Conservation (phyloP, 2,329 filamentous ascomycete genomes). For the Penicillium sclerotiorum region DNA sequence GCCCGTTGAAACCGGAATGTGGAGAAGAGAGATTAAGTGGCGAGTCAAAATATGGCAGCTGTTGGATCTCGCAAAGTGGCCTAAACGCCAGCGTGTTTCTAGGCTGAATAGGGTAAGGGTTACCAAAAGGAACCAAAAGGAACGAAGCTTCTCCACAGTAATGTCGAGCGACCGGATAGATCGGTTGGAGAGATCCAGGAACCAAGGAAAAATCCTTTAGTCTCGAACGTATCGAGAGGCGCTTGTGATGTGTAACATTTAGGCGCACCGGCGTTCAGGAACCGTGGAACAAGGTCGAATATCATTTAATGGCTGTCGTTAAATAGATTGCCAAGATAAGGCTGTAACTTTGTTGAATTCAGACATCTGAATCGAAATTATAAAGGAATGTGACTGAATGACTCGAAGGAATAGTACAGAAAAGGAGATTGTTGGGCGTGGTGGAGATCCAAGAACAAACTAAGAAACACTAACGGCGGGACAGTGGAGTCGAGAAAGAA, state of each 20-base stretch:
- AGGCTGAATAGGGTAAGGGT: no score
- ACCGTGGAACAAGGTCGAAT: conserved; percentile 12
- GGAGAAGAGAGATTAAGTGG: conserved; percentile 5
- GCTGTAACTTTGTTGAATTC: neutral
- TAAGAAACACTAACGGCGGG: neutral
- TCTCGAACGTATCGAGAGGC: conserved; percentile 6
- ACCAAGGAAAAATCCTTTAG: conserved; percentile 2
- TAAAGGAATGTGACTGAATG: neutral
- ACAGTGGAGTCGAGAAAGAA: neutral
- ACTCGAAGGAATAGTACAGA: neutral
- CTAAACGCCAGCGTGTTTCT: neutral
- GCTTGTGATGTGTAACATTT: conserved; percentile 30
- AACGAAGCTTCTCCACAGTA: conserved; percentile 10
- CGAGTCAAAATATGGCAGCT: neutral
- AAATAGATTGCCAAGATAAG: neutral
- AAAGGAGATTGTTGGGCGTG: neutral
- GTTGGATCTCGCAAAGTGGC: no score
- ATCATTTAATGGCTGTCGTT: conserved; percentile 2
- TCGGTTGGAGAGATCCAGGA: conserved; percentile 23
- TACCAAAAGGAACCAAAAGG: no score
- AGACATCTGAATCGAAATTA: neutral
- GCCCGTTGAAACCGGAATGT: conserved; percentile 17
- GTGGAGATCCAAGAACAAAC: no score
- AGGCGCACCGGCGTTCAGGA: conserved; percentile 2
- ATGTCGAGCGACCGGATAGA: conserved; percentile 14